phyloP scores from a whole-genome alignment of 108 stramenopile genomes.

The Schizochytrium sp. region DNA sequence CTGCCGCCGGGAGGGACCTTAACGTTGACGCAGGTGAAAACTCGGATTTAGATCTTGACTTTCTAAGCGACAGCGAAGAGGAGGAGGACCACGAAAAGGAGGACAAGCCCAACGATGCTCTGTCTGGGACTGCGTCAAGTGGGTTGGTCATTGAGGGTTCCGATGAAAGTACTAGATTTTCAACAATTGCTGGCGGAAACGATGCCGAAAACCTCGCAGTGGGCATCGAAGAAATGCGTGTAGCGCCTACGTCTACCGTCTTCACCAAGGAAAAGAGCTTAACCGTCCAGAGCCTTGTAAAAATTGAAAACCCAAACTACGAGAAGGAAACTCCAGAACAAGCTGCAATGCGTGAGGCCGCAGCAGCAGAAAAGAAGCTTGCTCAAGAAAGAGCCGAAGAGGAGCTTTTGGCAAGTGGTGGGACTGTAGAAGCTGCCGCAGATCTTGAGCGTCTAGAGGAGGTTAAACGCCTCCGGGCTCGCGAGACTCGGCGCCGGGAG shows the following conservation, averaged over 20 bases:
- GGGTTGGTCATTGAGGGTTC: no score
- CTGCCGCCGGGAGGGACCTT: no score
- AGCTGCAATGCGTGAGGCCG: constrained; percentile 3
- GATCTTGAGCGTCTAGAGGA: constrained; percentile 54
- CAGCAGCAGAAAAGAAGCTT: neutral
- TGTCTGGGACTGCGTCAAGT: no score
- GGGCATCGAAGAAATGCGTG: constrained; percentile 23
- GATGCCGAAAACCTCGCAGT: neutral
- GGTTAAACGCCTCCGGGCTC: neutral
- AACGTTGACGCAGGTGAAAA: no score
- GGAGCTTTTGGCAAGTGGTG: neutral
- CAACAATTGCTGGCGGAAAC: no score
- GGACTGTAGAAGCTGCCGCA: neutral
- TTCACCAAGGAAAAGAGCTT: constrained; percentile 56
- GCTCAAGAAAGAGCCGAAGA: neutral
- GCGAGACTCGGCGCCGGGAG: constrained; percentile 12
- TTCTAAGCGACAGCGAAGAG: no score
- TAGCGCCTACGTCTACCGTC: constrained; percentile 6
- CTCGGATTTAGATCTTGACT: no score
- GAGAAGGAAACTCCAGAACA: neutral
- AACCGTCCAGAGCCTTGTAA: neutral
- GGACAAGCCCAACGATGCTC: no score
- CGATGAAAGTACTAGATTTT: no score
- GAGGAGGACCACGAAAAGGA: no score
- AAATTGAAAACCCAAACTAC: constrained; percentile 22